A percentile compares a stretch with the other conserved stretches of the same genome.
These are phyloP conservation scores for Carex scoparia DNA, from an alignment of 176 grass and related monocot genomes.

Conservation along the genomic window DNA sequence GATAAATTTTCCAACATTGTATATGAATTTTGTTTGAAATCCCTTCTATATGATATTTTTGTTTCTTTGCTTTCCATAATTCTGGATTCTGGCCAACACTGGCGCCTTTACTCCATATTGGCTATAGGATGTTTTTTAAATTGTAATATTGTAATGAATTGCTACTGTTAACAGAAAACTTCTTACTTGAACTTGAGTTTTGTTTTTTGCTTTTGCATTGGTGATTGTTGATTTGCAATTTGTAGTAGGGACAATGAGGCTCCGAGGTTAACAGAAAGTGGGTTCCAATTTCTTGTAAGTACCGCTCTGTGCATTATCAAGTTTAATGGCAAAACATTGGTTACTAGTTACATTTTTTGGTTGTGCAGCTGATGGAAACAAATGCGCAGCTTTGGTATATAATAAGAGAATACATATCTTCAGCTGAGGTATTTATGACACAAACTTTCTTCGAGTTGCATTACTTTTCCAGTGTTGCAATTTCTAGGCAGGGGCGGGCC, in stretches of 20 bases:
- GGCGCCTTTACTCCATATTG: background rate
- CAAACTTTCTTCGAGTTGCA: constrained; percentile 12
- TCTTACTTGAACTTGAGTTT: background rate
- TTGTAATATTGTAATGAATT: background rate
- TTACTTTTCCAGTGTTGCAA: background rate
- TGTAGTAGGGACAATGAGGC: constrained; percentile 71
- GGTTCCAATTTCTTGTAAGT: constrained; percentile 86
- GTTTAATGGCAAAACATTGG: background rate
- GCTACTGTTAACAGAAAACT: background rate
- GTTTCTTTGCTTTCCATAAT: background rate
- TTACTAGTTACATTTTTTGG: constrained; percentile 26
- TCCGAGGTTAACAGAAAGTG: constrained; percentile 88
- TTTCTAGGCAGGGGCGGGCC: background rate
- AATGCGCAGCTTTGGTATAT: constrained; percentile 96
- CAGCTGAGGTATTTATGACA: constrained; percentile 60
- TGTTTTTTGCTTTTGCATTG: no score
- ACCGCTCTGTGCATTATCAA: constrained; percentile 22
- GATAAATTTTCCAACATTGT: background rate
- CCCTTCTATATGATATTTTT: background rate
- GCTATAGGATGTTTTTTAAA: background rate
- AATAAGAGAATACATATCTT: constrained; percentile 97
- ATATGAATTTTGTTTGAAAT: background rate
- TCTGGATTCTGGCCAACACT: background rate
- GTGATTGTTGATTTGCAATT: constrained; percentile 26
- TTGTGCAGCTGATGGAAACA: constrained; percentile 82